These are phyloP conservation scores for Pyrrhoderma lamaoense DNA, from an alignment of 1,284 basidiomycete species.

Conservation along the genomic window DNA sequence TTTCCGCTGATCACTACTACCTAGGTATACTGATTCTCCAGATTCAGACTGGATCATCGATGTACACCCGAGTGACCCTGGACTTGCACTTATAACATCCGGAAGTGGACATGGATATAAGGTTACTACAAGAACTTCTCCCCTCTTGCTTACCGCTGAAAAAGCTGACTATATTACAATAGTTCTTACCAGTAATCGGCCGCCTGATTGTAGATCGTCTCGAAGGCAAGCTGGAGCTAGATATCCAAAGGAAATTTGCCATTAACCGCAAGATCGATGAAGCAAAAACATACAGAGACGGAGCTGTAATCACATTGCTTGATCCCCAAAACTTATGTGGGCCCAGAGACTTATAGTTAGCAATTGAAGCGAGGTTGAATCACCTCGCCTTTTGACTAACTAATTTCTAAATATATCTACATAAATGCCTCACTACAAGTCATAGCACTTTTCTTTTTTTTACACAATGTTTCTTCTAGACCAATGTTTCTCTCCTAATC, in stretches of 20 bases:
- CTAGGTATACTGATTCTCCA: slow-evolving; percentile 70
- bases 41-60: slow-evolving; percentile 81
- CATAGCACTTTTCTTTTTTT: too few species aligned
- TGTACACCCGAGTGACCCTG: slow-evolving; percentile 46
- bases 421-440: too few species aligned
- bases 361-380: too few species aligned
- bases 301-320: slow-evolving; percentile 28
- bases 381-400: too few species aligned
- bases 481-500: too few species aligned
- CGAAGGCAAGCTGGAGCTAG: slow-evolving; percentile 50
- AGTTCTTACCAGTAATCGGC: slow-evolving; percentile 84
- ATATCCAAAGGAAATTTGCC: slow-evolving; percentile 47
- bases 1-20: neutral
- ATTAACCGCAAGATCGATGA: slow-evolving; percentile 32
- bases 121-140: slow-evolving; percentile 30
- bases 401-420: too few species aligned
- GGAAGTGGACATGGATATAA: slow-evolving; percentile 83
- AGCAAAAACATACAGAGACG: slow-evolving; percentile 30
- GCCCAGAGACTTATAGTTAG: slow-evolving; percentile 31
- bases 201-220: slow-evolving; percentile 65
- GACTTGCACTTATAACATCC: slow-evolving; percentile 64
- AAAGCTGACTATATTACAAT: neutral
- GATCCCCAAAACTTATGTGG: slow-evolving; percentile 42
- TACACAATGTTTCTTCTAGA: too few species aligned
- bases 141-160: neutral